phyloP scores from a whole-genome alignment of 768 basidiomycete species.

The Tremella fuciformis region DNA sequence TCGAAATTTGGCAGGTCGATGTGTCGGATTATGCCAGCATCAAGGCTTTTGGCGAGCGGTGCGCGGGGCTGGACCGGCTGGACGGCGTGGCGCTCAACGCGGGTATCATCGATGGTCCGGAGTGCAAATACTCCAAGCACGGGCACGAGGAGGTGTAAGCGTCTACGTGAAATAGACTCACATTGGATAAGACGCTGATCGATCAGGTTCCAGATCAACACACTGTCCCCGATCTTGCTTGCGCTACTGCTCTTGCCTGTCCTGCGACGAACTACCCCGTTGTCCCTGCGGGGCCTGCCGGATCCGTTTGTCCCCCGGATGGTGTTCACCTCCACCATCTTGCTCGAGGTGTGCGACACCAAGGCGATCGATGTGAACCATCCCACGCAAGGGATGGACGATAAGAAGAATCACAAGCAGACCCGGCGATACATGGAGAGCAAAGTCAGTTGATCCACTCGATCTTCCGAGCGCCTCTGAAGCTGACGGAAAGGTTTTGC shows the following conservation, averaged over 20 bases:
- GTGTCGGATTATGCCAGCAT: slow-evolving; percentile 20
- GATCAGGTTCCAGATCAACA: slow-evolving; percentile 27
- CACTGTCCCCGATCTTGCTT: slow-evolving; percentile 24
- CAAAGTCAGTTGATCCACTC: slow-evolving; percentile 8
- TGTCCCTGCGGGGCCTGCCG: slow-evolving; percentile 4
- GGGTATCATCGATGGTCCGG: neutral
- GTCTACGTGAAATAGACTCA: too few relatives aligned
- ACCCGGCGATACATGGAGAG: slow-evolving; percentile 7
- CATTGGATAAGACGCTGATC: too few relatives aligned
- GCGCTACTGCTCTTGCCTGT: slow-evolving; percentile 23
- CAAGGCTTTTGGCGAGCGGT: slow-evolving; percentile 23
- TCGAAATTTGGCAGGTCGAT: slow-evolving; percentile 30
- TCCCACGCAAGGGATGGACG: neutral
- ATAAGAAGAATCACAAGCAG: slow-evolving; percentile 3
- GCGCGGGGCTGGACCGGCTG: slow-evolving; percentile 23
- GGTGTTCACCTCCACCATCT: slow-evolving; percentile 6
- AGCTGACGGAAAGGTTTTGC: slow-evolving; percentile 4
- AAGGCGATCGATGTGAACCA: slow-evolving; percentile 4
- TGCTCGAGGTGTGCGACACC: slow-evolving; percentile 3
- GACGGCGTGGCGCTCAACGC: slow-evolving; percentile 19
- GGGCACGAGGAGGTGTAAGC: slow-evolving; percentile 17
- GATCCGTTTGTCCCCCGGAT: slow-evolving; percentile 9
- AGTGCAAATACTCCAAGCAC: slow-evolving; percentile 2
- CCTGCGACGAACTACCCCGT: slow-evolving; percentile 14
- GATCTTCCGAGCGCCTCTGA: neutral